Conservation (phyloP, 1,284 basidiomycete species). For the Kalmanozyma brasiliensis region DNA sequence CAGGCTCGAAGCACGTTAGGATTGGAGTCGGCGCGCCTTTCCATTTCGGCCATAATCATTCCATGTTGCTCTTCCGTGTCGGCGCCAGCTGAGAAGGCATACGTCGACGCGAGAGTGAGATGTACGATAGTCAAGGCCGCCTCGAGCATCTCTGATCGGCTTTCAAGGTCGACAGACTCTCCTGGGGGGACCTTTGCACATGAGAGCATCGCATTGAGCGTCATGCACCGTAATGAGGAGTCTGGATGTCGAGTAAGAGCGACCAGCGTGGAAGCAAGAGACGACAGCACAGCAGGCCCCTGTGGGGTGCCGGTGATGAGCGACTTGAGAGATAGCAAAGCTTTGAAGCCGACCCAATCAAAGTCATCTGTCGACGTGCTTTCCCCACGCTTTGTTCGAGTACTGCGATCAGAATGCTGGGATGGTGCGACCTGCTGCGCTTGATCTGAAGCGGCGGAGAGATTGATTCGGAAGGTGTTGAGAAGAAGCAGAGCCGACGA, state of each 20-base stretch:
- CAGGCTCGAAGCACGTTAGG: constrained; percentile 35
- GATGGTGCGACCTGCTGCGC: no score
- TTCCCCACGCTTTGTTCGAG: no score
- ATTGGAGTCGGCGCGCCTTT: constrained; percentile 28
- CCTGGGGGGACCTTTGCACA: not conserved
- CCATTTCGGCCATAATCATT: constrained; percentile 37
- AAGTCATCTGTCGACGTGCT: not conserved
- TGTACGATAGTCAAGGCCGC: constrained; percentile 37
- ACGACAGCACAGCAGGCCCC: constrained; percentile 25
- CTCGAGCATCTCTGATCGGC: constrained; percentile 30
- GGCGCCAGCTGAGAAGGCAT: constrained; percentile 23
- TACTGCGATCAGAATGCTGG: no score
- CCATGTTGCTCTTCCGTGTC: constrained; percentile 25
- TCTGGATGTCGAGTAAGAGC: constrained; percentile 32
- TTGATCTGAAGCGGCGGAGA: constrained; percentile 14
- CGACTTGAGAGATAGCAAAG: constrained; percentile 19
- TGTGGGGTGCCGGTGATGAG: constrained; percentile 23
- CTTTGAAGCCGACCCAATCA: constrained; percentile 1
- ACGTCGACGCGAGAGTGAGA: constrained; percentile 31
- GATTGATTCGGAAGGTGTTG: constrained; percentile 39
- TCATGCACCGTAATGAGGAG: constrained; percentile 16
- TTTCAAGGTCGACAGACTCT: constrained; percentile 5
- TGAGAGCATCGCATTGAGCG: constrained; percentile 35
- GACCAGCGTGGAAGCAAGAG: constrained; percentile 38
- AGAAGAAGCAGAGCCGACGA: constrained; percentile 41